Conservation (phyloP, 2,329 filamentous ascomycete genomes). For the Lomentospora prolificans region DNA sequence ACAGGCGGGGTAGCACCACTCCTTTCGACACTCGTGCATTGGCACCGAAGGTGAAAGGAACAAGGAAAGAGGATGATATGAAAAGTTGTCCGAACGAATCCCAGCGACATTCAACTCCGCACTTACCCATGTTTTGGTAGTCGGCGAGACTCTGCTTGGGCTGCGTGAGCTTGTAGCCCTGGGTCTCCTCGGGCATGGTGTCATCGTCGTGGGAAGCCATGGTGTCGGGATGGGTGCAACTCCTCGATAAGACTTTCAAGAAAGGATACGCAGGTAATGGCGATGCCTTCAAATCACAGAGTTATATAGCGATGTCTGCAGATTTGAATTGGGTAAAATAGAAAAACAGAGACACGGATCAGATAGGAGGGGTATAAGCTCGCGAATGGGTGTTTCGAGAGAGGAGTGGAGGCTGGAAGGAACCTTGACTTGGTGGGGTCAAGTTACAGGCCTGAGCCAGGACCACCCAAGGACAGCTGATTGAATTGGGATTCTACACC, state of each 20-base stretch:
- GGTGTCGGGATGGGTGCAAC: constrained; percentile 18
- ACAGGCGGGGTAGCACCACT: not conserved
- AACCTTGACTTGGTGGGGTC: not conserved
- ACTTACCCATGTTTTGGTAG: constrained; percentile 85
- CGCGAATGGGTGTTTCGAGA: not conserved
- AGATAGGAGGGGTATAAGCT: not conserved
- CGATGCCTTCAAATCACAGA: not conserved
- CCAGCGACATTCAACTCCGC: no score
- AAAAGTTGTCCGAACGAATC: not conserved
- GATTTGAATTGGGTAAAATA: not conserved
- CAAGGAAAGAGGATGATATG: not conserved
- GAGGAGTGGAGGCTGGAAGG: not conserved
- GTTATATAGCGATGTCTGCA: not conserved
- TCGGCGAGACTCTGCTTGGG: constrained; percentile 92
- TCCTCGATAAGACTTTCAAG: not conserved
- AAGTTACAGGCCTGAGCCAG: not conserved
- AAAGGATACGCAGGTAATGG: not conserved
- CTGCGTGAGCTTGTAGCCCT: constrained; percentile 96
- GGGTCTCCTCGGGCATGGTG: constrained; percentile 74
- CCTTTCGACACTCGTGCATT: not conserved
- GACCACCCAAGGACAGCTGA: not conserved
- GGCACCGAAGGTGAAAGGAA: not conserved
- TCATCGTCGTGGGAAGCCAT: constrained; percentile 72
- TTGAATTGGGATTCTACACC: not conserved
- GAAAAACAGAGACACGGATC: not conserved